phyloP scores from a whole-genome alignment of 352 stramenopile genomes.

The Lagenidium giganteum region DNA sequence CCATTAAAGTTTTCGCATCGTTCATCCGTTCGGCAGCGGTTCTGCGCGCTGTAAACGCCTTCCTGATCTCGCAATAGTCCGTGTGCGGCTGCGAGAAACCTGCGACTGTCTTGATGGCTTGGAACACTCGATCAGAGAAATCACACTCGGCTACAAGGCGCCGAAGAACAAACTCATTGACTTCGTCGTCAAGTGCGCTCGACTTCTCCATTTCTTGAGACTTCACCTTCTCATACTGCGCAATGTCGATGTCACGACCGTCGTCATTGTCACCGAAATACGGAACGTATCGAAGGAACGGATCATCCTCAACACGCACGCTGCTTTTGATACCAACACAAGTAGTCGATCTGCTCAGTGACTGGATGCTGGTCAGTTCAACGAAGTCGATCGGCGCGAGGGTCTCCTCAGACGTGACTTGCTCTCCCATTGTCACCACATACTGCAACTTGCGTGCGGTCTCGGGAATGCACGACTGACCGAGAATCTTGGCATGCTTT shows the following conservation, averaged over 20 bases:
- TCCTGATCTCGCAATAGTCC: constrained; percentile 34
- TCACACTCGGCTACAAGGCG: constrained; percentile 25
- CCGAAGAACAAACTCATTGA: constrained; percentile 33
- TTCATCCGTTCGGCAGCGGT: constrained; percentile 7
- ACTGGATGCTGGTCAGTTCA: constrained; percentile 5
- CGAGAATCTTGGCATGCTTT: no score
- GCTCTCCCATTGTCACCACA: no score
- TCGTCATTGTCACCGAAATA: constrained; percentile 43
- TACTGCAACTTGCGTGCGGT: no score
- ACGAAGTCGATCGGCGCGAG: constrained; percentile 9
- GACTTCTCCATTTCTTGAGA: background rate
- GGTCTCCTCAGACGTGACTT: background rate
- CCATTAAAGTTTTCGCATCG: constrained; percentile 8
- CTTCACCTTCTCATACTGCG: constrained; percentile 15
- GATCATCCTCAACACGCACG: constrained; percentile 51
- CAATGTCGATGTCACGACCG: constrained; percentile 9
- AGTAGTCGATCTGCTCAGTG: constrained; percentile 22
- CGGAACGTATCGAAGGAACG: constrained; percentile 53
- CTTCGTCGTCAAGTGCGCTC: constrained; percentile 28
- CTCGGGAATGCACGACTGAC: no score
- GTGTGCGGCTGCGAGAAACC: constrained; percentile 27
- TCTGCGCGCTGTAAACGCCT: constrained; percentile 14
- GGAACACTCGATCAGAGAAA: constrained; percentile 27
- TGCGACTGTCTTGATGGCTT: constrained; percentile 26
- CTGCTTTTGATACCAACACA: constrained; percentile 33